These are phyloP conservation scores for Hanseniaspora guilliermondii DNA, from an alignment of 805 yeast genomes.

Conservation along the genomic window DNA sequence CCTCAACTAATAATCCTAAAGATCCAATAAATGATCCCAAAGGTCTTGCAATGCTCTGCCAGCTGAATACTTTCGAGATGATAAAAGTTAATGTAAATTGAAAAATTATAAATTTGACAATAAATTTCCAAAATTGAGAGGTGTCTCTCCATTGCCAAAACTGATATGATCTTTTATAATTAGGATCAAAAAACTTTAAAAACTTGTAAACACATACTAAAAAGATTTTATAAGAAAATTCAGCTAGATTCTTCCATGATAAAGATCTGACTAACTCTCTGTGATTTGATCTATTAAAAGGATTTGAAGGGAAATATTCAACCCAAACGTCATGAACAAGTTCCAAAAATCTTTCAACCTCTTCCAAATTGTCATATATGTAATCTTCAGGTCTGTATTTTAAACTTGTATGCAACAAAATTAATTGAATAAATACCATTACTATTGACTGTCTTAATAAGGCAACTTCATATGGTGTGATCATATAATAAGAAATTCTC, in stretches of 20 bases:
- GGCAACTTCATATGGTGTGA: slow-evolving; percentile 71
- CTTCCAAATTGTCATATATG: slow-evolving; percentile 29
- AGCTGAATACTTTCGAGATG: slow-evolving; percentile 25
- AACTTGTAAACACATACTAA: slow-evolving; percentile 29
- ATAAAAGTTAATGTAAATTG: slow-evolving; percentile 28
- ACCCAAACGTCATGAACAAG: slow-evolving; percentile 26
- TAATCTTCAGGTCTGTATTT: slow-evolving; percentile 40
- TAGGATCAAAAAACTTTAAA: slow-evolving; percentile 57
- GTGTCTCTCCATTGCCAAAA: slow-evolving; percentile 84
- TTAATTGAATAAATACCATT: slow-evolving; percentile 70
- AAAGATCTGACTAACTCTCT: slow-evolving; percentile 20
- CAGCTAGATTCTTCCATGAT: slow-evolving; percentile 18
- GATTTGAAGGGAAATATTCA: slow-evolving; percentile 24
- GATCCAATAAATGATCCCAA: slow-evolving; percentile 43
- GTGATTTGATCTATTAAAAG: slow-evolving; percentile 23
- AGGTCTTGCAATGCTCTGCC: slow-evolving; percentile 43
- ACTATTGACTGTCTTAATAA: slow-evolving; percentile 64
- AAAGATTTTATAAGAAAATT: slow-evolving; percentile 21
- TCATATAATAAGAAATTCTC: slow-evolving; percentile 62
- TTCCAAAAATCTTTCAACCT: slow-evolving; percentile 25
- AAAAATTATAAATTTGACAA: slow-evolving; percentile 34
- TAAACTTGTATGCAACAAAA: slow-evolving; percentile 52
- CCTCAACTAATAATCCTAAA: slow-evolving; percentile 57
- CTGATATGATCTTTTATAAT: slow-evolving; percentile 46
- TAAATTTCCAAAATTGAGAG: slow-evolving; percentile 48